Conservation (phyloP, 805 yeast genomes). For the Saccharomycopsis olivae region DNA sequence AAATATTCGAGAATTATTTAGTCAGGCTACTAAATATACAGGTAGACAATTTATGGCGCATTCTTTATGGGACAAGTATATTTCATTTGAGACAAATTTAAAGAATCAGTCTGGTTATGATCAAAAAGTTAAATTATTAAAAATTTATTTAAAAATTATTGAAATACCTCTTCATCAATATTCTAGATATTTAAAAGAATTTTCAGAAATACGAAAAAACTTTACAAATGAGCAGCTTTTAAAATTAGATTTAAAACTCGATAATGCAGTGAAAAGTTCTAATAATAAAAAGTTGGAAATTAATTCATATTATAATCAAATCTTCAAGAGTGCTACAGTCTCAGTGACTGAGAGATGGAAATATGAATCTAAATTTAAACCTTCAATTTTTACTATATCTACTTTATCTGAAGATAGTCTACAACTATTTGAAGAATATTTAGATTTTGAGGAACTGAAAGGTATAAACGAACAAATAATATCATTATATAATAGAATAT, state of each 20-base stretch:
- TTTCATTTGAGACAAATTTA: conserved; percentile 45
- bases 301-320: conserved; percentile 33
- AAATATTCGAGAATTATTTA: conserved; percentile 33
- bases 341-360: conserved; percentile 56
- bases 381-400: conserved; percentile 44
- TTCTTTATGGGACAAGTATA: conserved; percentile 69
- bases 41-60: conserved; percentile 74
- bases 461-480: conserved; percentile 26
- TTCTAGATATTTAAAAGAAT: conserved; percentile 56
- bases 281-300: conserved; percentile 32
- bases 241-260: conserved; percentile 19
- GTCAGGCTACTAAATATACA: conserved; percentile 36
- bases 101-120: conserved; percentile 23
- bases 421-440: conserved; percentile 51
- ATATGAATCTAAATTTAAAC: conserved; percentile 55
- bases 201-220: conserved; percentile 13
- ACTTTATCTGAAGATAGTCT: conserved; percentile 35
- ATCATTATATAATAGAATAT: conserved; percentile 58
- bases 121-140: conserved; percentile 28
- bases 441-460: conserved; percentile 31
- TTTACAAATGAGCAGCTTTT: conserved; percentile 16
- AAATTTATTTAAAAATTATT: conserved; percentile 35
- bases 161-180: conserved; percentile 76
- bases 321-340: conserved; percentile 37
- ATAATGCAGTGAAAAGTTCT: conserved; percentile 24